phyloP scores from a whole-genome alignment of 2,329 filamentous ascomycete genomes.

The Ceratocystis papillata region DNA sequence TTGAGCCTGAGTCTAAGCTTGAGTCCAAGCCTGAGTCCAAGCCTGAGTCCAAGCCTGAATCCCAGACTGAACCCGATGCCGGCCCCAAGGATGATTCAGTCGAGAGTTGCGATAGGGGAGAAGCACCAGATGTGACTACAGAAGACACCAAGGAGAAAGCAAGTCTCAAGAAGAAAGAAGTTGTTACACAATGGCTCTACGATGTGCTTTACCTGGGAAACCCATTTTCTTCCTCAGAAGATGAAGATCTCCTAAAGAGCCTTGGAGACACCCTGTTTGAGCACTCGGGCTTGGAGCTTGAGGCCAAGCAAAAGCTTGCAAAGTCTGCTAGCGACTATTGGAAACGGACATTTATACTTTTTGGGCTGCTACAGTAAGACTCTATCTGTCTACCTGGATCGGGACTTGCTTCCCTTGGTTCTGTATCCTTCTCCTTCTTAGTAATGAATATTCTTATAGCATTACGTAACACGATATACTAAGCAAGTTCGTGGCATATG shows the following conservation, averaged over 20 bases:
- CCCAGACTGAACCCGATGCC: not conserved
- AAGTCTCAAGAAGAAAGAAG: slow-evolving; percentile 31
- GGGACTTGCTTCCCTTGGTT: not conserved
- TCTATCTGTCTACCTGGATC: not conserved
- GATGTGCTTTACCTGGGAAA: slow-evolving; percentile 44
- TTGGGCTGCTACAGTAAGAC: slow-evolving; percentile 56
- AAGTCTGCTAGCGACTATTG: slow-evolving; percentile 66
- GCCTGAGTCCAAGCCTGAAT: no score
- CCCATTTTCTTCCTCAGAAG: slow-evolving; percentile 34
- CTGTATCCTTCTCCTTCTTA: not conserved
- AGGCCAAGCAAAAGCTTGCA: slow-evolving; percentile 32
- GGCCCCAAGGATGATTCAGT: not conserved
- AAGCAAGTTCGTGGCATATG: not conserved
- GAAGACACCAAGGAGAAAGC: slow-evolving; percentile 14
- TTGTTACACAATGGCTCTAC: slow-evolving; percentile 51
- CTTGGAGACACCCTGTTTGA: slow-evolving; percentile 39
- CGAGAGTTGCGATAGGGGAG: not conserved
- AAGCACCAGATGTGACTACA: slow-evolving; percentile 19
- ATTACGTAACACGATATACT: not conserved
- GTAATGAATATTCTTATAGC: not conserved
- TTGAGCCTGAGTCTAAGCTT: no score
- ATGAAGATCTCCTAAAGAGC: slow-evolving; percentile 32
- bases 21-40: no score
- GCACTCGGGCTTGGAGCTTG: slow-evolving; percentile 39
- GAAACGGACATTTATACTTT: slow-evolving; percentile 70